Base-by-base conservation (phyloP, 2,329 filamentous ascomycete species). In the Neofusicoccum sp. region DNA sequence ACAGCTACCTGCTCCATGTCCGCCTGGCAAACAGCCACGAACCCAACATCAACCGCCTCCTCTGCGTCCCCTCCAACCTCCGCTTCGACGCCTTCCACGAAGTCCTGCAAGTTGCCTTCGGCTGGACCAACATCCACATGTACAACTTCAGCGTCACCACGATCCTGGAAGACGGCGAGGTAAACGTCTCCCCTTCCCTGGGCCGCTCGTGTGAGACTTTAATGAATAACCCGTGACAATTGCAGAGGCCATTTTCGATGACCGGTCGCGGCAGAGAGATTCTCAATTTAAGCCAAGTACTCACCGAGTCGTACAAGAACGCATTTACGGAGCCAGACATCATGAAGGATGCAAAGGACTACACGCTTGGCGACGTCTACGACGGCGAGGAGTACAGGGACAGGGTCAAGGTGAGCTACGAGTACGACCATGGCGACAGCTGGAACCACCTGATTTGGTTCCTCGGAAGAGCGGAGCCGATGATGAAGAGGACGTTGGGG, bases 91-190 rank as follows among this genome's bases (percentile, higher is more conserved):
- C 54, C 7, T 31, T 41, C 11, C 47, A 64, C 31, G 28, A 48
- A n/a, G 49, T 31, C 7, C 37, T 63, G 16, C 61, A 63, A 36
- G 16, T 63, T 22, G 61, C 61, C 7, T 63, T 58, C 34, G 39
- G 50, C 9, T 63, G 61, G 61, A 4, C 49, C 2, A 14, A 44
- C 39, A 44, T 3, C 22, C 50, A 63, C 39, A 28, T 31, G 39
- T 37, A 58, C 43, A 6, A 4, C 1, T 56, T 58, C 34, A 28
- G 37, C 28, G 8, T 58, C 1, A 22, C 14, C 9, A 9, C 4
- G 41, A 12, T 48, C 4, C 11, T 12, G 34, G 41, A 28, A 11
- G 39, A 60, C 9, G 41, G 16, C 29, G 29, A 31, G 39, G 33
- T 7, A 50, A n/a, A 41, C 14, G 37, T 41, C 37, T 41, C 3